Conservation (phyloP, 106 monocot species). For the Dendrobium huoshanense region DNA sequence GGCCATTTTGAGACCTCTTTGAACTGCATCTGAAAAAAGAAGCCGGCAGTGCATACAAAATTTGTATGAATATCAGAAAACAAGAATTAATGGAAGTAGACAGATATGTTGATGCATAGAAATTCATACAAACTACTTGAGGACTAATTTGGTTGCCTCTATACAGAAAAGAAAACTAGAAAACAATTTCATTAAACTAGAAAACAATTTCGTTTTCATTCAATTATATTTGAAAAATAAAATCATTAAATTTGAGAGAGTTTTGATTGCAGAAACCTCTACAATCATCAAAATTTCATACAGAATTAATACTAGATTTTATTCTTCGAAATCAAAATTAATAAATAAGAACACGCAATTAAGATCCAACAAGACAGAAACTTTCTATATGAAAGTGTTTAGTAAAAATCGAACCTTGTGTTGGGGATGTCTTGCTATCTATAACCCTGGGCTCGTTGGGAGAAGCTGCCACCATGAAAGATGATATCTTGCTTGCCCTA, state of each 20-base stretch:
- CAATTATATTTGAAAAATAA: too few species aligned
- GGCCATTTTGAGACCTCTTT: constrained; percentile 40
- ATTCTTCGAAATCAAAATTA: background rate
- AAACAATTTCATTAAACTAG: too few species aligned
- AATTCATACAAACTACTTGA: background rate
- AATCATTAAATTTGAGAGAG: too few species aligned
- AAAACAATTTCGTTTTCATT: too few species aligned
- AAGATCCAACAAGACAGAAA: too few species aligned
- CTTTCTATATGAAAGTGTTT: background rate
- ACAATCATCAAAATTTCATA: too few species aligned
- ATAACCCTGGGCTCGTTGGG: constrained; percentile 3
- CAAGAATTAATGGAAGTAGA: background rate
- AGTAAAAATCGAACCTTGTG: background rate
- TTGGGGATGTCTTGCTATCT: background rate
- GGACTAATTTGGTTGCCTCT: background rate
- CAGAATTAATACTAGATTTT: too few species aligned
- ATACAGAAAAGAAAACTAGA: background rate
- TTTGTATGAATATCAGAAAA: background rate
- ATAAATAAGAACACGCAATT: background rate
- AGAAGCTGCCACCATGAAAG: constrained; percentile 7
- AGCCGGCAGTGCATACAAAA: background rate
- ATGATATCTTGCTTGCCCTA: constrained; percentile 2
- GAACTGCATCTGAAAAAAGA: constrained; percentile 40
- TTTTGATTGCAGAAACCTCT: too few species aligned
- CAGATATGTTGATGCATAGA: background rate